These are phyloP conservation scores for Isabelozyma pseudorhagii DNA, from an alignment of 805 yeast genomes.

Conservation along the genomic window DNA sequence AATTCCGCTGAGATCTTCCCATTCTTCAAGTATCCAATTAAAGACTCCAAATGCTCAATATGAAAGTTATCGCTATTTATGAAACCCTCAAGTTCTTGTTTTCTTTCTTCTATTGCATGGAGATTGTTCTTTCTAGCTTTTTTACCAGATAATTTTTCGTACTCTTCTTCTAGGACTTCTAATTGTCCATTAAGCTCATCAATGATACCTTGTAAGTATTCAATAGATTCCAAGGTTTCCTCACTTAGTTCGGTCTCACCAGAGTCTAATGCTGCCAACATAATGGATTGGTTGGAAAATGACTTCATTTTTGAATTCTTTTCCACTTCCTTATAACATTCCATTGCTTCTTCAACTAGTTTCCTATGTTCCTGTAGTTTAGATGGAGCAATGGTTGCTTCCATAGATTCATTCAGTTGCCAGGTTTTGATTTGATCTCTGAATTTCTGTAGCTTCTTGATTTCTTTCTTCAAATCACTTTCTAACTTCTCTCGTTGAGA, in stretches of 20 bases:
- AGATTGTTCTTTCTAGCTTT: constrained; percentile 36
- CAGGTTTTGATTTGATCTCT: constrained; percentile 45
- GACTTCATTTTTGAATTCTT: constrained; percentile 41
- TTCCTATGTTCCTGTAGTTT: constrained; percentile 36
- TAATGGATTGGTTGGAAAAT: constrained; percentile 43
- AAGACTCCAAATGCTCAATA: constrained; percentile 29
- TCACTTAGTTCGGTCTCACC: constrained; percentile 26
- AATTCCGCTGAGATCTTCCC: constrained; percentile 24
- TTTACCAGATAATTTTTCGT: constrained; percentile 36
- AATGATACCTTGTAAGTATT: constrained; percentile 26
- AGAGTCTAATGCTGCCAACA: constrained; percentile 37
- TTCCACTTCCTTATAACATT: constrained; percentile 42
- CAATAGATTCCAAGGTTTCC: constrained; percentile 32
- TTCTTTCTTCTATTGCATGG: constrained; percentile 35
- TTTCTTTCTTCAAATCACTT: constrained; percentile 43
- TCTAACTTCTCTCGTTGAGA: constrained; percentile 44
- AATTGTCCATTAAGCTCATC: constrained; percentile 33
- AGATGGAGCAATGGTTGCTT: constrained; percentile 21
- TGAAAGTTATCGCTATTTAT: constrained; percentile 33
- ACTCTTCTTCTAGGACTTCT: constrained; percentile 36
- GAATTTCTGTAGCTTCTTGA: constrained; percentile 43
- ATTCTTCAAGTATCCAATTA: constrained; percentile 26
- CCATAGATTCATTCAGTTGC: constrained; percentile 35
- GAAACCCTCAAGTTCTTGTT: constrained; percentile 35
- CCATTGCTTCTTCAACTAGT: constrained; percentile 45